Conservation (phyloP, 768 basidiomycete species). For the Russula sp. region DNA sequence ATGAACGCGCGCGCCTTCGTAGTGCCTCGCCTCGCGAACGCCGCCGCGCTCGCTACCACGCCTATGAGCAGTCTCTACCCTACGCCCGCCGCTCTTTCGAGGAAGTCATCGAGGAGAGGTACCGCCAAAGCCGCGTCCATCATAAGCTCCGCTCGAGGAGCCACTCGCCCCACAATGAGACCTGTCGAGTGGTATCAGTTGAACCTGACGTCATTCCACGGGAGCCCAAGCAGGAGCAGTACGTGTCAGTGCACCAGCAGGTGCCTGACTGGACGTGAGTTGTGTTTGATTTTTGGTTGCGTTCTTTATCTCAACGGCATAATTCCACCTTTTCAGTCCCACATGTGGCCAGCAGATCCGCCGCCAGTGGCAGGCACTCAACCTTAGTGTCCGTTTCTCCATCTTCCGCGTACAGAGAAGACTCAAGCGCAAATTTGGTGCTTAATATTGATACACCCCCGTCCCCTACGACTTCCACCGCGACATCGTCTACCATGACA, state of each 20-base stretch:
- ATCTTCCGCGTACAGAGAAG: conserved; percentile 48
- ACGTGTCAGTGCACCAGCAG: conserved; percentile 11
- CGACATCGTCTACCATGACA: conserved; percentile 14
- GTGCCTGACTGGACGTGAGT: conserved; percentile 25
- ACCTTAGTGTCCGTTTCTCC: conserved; percentile 49
- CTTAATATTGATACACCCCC: neutral
- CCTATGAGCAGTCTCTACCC: conserved; percentile 13
- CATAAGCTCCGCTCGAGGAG: conserved; percentile 19
- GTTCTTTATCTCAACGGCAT: neutral
- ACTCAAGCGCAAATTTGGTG: conserved; percentile 27
- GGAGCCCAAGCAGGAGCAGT: conserved; percentile 14
- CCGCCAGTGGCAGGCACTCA: conserved; percentile 57
- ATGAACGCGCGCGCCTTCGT: conserved; percentile 15
- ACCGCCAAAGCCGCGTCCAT: conserved; percentile 2
- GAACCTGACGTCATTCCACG: neutral
- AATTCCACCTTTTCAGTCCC: conserved; percentile 36
- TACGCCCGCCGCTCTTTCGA: conserved; percentile 22
- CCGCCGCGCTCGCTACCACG: conserved; percentile 22
- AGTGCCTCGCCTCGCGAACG: conserved; percentile 20
- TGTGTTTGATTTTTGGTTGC: neutral
- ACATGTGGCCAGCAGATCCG: conserved; percentile 50
- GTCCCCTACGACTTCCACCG: neutral
- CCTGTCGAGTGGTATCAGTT: neutral
- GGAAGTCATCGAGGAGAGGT: conserved; percentile 9
- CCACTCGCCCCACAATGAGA: conserved; percentile 15